Evolutionary conservation across 1,139 yeast species (phyloP).

Genomic region (Saccharomyces hybrid): DNA sequence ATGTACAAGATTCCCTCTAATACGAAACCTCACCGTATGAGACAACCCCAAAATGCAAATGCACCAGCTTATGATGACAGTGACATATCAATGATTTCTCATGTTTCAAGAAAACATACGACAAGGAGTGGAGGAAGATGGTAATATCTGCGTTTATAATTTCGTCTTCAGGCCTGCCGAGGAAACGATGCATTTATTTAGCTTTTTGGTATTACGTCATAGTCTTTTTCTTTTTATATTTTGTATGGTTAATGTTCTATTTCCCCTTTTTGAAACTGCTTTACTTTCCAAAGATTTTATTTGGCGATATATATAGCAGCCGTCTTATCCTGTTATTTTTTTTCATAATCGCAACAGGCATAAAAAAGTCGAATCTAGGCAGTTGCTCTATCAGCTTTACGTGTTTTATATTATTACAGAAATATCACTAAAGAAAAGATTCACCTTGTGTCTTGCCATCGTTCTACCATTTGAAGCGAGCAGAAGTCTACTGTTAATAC

Average conservation of each 20-base stretch:
- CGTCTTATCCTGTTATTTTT: too few species aligned
- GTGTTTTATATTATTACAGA: neutral
- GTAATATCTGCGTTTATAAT: constrained; percentile 9
- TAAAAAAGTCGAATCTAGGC: neutral
- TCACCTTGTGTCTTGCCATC: neutral
- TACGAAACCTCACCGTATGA: constrained; percentile 23
- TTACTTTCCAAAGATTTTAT: neutral
- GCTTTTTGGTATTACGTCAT: neutral
- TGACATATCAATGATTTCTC: constrained; percentile 33
- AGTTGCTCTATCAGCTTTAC: neutral
- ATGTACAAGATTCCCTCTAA: constrained; percentile 27
- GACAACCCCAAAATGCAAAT: constrained; percentile 17
- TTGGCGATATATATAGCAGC: neutral
- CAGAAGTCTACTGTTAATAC: neutral
- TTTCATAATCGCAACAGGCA: neutral
- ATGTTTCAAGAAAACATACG: constrained; percentile 24
- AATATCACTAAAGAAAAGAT: neutral
- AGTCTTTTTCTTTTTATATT: neutral
- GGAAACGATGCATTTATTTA: neutral
- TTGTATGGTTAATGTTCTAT: neutral
- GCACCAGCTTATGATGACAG: constrained; percentile 27
- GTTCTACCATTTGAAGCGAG: neutral
- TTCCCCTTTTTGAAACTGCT: neutral
- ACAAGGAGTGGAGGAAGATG: constrained; percentile 30
- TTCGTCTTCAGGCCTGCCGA: neutral